Base-by-base conservation (phyloP, 495 filamentous ascomycete genomes). In the Platismatia glauca region DNA sequence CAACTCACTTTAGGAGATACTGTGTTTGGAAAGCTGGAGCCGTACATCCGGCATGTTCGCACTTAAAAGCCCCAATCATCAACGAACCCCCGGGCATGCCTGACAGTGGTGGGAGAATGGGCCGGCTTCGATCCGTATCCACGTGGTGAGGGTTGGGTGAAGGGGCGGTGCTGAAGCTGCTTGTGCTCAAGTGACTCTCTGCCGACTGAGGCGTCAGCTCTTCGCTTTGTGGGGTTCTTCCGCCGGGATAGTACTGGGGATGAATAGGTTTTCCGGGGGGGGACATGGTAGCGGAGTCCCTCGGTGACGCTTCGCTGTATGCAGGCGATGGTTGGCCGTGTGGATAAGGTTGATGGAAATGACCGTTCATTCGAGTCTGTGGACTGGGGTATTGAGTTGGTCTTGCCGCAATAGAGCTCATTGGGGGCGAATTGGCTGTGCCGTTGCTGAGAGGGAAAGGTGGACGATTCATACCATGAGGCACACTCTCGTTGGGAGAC, bases 11-110 rank as follows among this genome's bases (percentile, higher is more conserved):
- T 22, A 89, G 71, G 8, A 89, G 74, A 75, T 90, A 89, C 68
- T 97, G 94, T 2, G 94, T 97, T 73, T 96, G 91, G 68, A 98
- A 98, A 7, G 94, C 89, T 24, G 82, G 72, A 48, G 92, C 93
- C 31, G 70, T 91, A 69, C 94, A 98, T 13, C 87, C 89, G 2
- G 79, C 77, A 80, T 82, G 81, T n/a, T 77, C 79, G 72, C 89
- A 91, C 68, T 79, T 81, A 70, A 80, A 87, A 43, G 43, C 20
- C 41, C 64, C 67, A 39, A 35, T 60, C 15, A 59, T 55, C 20
- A 66, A 27, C 20, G 67, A 64, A 20, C 59, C 60, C 27, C 46
- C 50, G 0, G 55, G n/a, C 3, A 60, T 43, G 27, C 53, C 39
- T 35, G 56, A 41, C 52, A 68, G 55, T 13, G 68, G 68, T 29